These are phyloP conservation scores for Grifola frondosa DNA, from an alignment of 1,284 basidiomycete genomes.

Conservation along the genomic window DNA sequence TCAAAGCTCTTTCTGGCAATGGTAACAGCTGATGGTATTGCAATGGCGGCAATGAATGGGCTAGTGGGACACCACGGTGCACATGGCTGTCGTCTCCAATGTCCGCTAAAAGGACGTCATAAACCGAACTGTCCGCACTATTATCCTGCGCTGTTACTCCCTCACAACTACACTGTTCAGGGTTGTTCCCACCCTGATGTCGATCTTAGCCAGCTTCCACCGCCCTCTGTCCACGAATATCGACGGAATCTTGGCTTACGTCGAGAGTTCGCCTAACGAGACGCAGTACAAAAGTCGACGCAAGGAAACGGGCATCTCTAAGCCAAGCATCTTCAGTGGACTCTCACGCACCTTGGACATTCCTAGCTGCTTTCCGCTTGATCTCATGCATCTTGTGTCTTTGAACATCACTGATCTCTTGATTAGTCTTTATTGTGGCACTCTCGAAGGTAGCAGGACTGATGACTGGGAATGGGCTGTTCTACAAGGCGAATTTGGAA, in stretches of 20 bases:
- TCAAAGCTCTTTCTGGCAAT: conserved; percentile 19
- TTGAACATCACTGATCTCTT: conserved; percentile 33
- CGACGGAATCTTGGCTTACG: conserved; percentile 10
- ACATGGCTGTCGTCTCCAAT: conserved; percentile 34
- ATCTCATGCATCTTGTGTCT: conserved; percentile 39
- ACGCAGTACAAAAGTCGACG: neutral
- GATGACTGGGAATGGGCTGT: neutral
- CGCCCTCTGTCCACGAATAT: conserved; percentile 22
- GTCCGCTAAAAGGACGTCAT: conserved; percentile 32
- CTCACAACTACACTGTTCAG: conserved; percentile 23
- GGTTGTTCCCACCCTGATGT: conserved; percentile 35
- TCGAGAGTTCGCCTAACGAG: conserved; percentile 17
- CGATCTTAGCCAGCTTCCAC: conserved; percentile 6
- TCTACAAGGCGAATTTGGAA: neutral
- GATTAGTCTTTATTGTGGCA: conserved; percentile 32
- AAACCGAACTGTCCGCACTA: conserved; percentile 32
- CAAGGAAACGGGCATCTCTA: neutral
- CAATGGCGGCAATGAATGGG: conserved; percentile 30
- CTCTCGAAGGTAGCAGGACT: conserved; percentile 9
- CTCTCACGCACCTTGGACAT: conserved; percentile 13
- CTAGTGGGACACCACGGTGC: conserved; percentile 34
- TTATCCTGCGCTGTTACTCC: conserved; percentile 31
- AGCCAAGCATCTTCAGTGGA: conserved; percentile 7
- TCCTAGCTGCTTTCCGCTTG: conserved; percentile 29
- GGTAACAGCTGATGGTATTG: conserved; percentile 21